A percentile compares a stretch with the other conserved stretches of the same genome.
These are phyloP conservation scores for Acaromyces ingoldii DNA, from an alignment of 1,284 basidiomycete genomes.

Conservation along the genomic window DNA sequence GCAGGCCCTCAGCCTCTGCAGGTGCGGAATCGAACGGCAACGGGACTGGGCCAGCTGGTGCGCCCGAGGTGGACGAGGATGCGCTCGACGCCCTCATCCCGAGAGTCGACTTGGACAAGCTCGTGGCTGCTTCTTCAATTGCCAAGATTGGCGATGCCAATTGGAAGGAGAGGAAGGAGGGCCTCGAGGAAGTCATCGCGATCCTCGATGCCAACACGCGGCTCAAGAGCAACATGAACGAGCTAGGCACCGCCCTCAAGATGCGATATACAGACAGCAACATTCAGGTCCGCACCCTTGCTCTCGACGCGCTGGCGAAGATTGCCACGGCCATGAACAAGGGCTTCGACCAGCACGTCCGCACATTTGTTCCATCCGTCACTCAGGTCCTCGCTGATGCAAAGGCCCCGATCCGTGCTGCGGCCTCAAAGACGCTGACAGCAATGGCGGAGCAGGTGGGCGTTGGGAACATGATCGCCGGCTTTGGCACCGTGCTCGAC, in stretches of 20 bases:
- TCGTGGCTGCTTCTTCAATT: conserved; percentile 79
- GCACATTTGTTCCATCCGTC: conserved; percentile 71
- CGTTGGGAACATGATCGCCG: conserved; percentile 72
- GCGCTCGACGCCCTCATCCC: conserved; percentile 80
- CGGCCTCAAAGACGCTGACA: conserved; percentile 71
- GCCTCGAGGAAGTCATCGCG: conserved; percentile 75
- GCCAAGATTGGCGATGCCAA: conserved; percentile 78
- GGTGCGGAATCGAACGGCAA: conserved; percentile 54
- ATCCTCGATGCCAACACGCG: conserved; percentile 86
- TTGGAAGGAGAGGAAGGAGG: conserved; percentile 97
- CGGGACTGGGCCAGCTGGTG: not conserved
- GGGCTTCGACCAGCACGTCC: conserved; percentile 83
- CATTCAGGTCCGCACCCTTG: conserved; percentile 83
- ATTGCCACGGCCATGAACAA: conserved; percentile 91
- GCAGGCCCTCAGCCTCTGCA: not conserved
- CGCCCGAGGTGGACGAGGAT: conserved; percentile 24
- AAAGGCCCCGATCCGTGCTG: conserved; percentile 77
- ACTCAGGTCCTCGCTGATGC: conserved; percentile 85
- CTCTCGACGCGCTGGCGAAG: conserved; percentile 81
- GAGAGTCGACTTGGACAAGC: conserved; percentile 81
- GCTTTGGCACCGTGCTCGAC: conserved; percentile 75
- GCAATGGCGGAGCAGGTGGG: conserved; percentile 80
- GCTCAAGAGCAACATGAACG: conserved; percentile 77
- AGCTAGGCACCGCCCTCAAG: conserved; percentile 83
- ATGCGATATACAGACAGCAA: conserved; percentile 85